These are phyloP conservation scores for Botrytis cinerea DNA, from an alignment of 2,329 filamentous ascomycete species.

Conservation along the genomic window DNA sequence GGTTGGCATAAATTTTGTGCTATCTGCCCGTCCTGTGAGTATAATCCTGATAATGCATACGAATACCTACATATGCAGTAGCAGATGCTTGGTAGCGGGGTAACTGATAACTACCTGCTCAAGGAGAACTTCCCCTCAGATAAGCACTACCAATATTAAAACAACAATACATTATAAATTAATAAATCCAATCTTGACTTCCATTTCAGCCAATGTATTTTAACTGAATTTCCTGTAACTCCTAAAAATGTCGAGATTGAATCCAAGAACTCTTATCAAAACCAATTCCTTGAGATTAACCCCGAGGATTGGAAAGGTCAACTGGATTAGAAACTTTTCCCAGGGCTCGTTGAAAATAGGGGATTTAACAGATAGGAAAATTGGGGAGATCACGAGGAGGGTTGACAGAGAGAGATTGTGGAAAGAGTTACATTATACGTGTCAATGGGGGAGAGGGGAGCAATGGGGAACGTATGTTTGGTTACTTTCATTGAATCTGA, in stretches of 20 bases:
- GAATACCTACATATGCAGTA: background rate
- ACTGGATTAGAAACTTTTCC: slow-evolving; percentile 26
- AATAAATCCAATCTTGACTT: background rate
- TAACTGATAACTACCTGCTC: background rate
- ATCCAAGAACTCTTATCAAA: background rate
- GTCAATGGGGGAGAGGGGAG: slow-evolving; percentile 66
- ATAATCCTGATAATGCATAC: slow-evolving; percentile 3
- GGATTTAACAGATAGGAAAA: slow-evolving; percentile 50
- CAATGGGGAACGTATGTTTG: slow-evolving; percentile 65
- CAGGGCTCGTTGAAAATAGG: background rate
- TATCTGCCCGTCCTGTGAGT: background rate
- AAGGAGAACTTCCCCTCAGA: background rate
- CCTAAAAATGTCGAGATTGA: background rate
- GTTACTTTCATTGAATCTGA: slow-evolving; percentile 6
- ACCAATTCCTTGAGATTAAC: slow-evolving; percentile 30
- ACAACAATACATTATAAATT: background rate
- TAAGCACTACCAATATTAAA: background rate
- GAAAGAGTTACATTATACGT: slow-evolving; percentile 64
- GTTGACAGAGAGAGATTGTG: slow-evolving; percentile 62
- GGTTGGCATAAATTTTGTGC: background rate
- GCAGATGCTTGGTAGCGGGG: slow-evolving; percentile 1
- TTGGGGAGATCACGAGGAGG: slow-evolving; percentile 50
- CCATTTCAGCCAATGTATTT: background rate
- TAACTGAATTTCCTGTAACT: background rate
- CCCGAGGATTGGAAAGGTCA: background rate